These are phyloP conservation scores for Dictyostelium capitatum DNA, from an alignment of 78 protist genomes.

Conservation along the genomic window DNA sequence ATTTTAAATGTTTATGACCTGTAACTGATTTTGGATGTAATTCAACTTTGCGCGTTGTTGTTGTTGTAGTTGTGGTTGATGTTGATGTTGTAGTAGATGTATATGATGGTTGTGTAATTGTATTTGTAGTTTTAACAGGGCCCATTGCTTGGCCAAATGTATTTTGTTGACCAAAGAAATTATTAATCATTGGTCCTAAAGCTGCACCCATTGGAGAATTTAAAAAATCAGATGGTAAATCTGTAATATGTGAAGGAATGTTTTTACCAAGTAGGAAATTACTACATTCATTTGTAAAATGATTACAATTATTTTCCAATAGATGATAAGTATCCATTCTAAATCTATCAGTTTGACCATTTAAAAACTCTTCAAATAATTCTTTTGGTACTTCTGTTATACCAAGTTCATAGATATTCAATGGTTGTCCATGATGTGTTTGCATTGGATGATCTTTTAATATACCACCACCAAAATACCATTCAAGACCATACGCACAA, in stretches of 20 bases:
- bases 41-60: not conserved
- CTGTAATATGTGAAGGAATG: conserved; percentile 39
- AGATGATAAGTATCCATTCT: conserved; percentile 69
- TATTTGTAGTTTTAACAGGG: conserved; percentile 5
- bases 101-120: not conserved
- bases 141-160: conserved; percentile 33
- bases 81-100: not conserved
- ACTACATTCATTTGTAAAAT: conserved; percentile 48
- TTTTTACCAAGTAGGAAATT: conserved; percentile 22
- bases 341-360: conserved; percentile 18
- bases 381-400: conserved; percentile 44
- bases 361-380: conserved; percentile 50
- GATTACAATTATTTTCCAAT: conserved; percentile 72
- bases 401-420: conserved; percentile 34
- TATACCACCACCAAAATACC: conserved; percentile 76
- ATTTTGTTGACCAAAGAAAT: conserved; percentile 28
- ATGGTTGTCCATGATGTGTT: conserved; percentile 70
- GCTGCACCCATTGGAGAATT: conserved; percentile 61
- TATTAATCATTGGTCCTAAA: conserved; percentile 56
- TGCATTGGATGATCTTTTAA: not conserved
- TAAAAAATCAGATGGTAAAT: conserved; percentile 45
- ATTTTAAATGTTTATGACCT: conserved; percentile 17
- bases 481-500: conserved; percentile 36
- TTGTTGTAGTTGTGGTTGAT: not conserved
- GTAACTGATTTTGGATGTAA: conserved; percentile 32